Conservation (phyloP, 208 protist species). For the Blastocrithidia nonstop region DNA sequence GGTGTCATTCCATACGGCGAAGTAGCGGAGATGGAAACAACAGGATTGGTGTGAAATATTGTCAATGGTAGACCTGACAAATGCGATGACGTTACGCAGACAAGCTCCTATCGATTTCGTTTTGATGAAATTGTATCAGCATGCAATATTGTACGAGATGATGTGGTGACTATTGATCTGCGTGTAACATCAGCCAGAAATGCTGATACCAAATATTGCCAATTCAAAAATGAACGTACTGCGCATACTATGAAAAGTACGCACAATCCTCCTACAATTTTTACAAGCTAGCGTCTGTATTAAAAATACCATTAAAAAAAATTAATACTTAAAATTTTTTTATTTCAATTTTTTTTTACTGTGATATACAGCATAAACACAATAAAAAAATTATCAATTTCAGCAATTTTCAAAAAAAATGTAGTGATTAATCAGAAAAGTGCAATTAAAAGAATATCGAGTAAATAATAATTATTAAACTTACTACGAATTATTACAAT, state of each 20-base stretch:
- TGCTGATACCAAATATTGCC: neutral
- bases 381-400: too few relatives aligned
- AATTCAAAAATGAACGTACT: neutral
- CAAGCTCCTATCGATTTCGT: constrained; percentile 13
- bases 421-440: too few relatives aligned
- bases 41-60: constrained; percentile 50
- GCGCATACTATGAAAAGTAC: neutral
- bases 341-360: neutral
- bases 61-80: constrained; percentile 18
- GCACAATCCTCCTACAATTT: constrained; percentile 10
- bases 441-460: too few relatives aligned
- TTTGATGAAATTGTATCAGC: constrained; percentile 45
- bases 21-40: constrained; percentile 46
- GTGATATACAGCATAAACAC: too few relatives aligned
- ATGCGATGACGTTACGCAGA: constrained; percentile 34
- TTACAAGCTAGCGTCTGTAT: constrained; percentile 1
- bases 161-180: constrained; percentile 42
- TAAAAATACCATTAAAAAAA: neutral
- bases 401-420: too few relatives aligned
- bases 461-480: too few relatives aligned
- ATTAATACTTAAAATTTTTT: neutral
- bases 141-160: constrained; percentile 26
- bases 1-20: constrained; percentile 47
- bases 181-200: constrained; percentile 5
- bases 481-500: too few relatives aligned